Conservation (phyloP, 1,139 yeast genomes). For the Schizosaccharomyces versatilis region DNA sequence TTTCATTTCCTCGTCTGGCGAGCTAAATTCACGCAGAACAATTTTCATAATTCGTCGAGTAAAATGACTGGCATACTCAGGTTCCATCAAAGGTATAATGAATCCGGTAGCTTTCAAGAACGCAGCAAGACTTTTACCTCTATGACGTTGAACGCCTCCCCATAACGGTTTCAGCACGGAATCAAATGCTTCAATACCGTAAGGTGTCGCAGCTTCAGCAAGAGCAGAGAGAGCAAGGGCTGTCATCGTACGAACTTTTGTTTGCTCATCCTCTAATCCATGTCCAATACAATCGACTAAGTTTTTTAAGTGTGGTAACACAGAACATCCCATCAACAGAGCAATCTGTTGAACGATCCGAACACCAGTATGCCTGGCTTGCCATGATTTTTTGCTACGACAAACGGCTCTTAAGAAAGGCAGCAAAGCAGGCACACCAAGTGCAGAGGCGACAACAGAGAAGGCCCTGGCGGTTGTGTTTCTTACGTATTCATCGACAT, state of each 20-base stretch:
- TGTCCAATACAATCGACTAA: slow-evolving; percentile 39
- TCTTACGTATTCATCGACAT: slow-evolving; percentile 61
- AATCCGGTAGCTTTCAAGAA: slow-evolving; percentile 62
- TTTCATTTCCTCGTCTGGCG: slow-evolving; percentile 83
- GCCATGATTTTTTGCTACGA: slow-evolving; percentile 58
- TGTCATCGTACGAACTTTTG: slow-evolving; percentile 43
- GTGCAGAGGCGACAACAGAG: slow-evolving; percentile 65
- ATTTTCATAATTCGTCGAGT: slow-evolving; percentile 51
- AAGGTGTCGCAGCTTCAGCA: slow-evolving; percentile 75
- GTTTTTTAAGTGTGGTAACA: slow-evolving; percentile 50
- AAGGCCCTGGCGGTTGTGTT: slow-evolving; percentile 57
- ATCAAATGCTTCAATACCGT: slow-evolving; percentile 78
- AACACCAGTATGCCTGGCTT: slow-evolving; percentile 71
- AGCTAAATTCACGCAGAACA: slow-evolving; percentile 45
- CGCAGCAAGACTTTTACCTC: slow-evolving; percentile 60
- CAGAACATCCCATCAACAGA: slow-evolving; percentile 44
- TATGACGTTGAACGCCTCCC: slow-evolving; percentile 52
- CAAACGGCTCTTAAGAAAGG: slow-evolving; percentile 75
- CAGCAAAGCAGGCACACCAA: slow-evolving; percentile 47
- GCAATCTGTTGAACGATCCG: slow-evolving; percentile 61
- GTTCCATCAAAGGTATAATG: slow-evolving; percentile 66
- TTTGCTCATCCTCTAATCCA: slow-evolving; percentile 47
- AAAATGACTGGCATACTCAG: slow-evolving; percentile 60
- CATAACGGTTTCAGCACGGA: slow-evolving; percentile 51
- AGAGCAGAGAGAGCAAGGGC: slow-evolving; percentile 52